Evolutionary conservation across 75 land plant species (phyloP), one percentile per base, ranked within the genome.

Genomic region (Cryptomeria japonica): DNA sequence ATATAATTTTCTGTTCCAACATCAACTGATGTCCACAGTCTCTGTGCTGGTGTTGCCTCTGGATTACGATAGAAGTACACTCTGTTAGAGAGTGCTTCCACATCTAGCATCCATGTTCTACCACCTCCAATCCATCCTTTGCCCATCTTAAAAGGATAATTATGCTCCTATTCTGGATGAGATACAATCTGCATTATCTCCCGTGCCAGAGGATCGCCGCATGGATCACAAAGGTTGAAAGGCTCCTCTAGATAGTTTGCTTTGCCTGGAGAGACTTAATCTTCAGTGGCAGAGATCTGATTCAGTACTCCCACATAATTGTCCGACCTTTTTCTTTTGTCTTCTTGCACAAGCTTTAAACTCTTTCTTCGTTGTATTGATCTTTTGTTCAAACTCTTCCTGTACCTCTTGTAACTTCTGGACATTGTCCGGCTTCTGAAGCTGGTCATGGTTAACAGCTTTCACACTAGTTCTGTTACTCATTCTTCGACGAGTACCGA

Each of bases 181-280:
- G 99, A 97, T 84, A 97, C 84, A 28, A 97, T 44, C 89, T 97
- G 99, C 61, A 95, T 80, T 0, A 97, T 72, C 91, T 97, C 99
- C 86, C 96, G 96, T n/a, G 99, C 89, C 61, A 95, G 97, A 14
- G 99, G 99, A 88, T 97, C 96, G 89, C 99, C 96, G 90, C 94
- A 96, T 12, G 96, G 93, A 84, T 97, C 99, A 83, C 99, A 97
- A 46, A 85, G 39, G 41, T 37, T 76, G n/a, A 31, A 85, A 12
- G 96, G 97, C 73, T 88, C 53, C 91, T 92, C 96, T 31, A 92
- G 53, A 49, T 92, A 86, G 84, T 86, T 15, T 14, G 95, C 99
- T 86, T 94, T 96, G 7, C 94, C 93, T 9, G 99, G 96, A 13
- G 91, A 91, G n/a, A n/a, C n/a, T n/a, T n/a, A n/a, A n/a, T n/a